phyloP scores from a whole-genome alignment of 2,329 filamentous ascomycete genomes.

The Macroventuria anomochaeta region DNA sequence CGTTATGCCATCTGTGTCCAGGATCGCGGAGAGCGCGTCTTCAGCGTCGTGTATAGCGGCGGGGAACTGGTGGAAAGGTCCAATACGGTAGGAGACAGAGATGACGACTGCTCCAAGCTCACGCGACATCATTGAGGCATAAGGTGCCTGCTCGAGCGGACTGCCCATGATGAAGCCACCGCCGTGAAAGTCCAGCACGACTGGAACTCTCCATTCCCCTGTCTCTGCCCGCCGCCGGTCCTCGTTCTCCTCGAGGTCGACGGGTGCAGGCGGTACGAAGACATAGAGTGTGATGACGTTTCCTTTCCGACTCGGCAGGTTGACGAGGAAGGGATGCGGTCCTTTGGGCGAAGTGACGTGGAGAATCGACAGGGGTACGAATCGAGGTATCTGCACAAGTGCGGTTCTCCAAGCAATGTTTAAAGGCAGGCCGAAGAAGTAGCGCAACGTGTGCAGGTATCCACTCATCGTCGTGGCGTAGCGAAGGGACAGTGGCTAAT shows the following conservation, averaged over 20 bases:
- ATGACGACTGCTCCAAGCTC: constrained; percentile 54
- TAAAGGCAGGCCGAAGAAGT: constrained; percentile 48
- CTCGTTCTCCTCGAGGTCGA: constrained; percentile 34
- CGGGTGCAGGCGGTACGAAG: constrained; percentile 49
- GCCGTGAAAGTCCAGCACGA: constrained; percentile 54
- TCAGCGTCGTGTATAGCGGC: constrained; percentile 57
- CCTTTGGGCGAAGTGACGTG: constrained; percentile 50
- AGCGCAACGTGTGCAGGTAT: constrained; percentile 39
- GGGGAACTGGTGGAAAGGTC: constrained; percentile 56
- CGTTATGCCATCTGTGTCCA: constrained; percentile 44
- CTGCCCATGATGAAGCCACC: constrained; percentile 54
- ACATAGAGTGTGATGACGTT: constrained; percentile 51
- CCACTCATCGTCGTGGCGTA: constrained; percentile 36
- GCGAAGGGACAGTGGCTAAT: background rate
- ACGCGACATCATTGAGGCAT: constrained; percentile 55
- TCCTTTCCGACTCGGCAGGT: constrained; percentile 49
- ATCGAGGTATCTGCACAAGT: constrained; percentile 47
- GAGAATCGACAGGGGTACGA: constrained; percentile 46
- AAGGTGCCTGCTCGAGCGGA: constrained; percentile 55
- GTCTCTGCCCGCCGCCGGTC: constrained; percentile 24
- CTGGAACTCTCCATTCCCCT: constrained; percentile 46
- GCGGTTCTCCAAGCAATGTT: constrained; percentile 48
- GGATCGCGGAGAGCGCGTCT: constrained; percentile 53
- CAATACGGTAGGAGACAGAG: constrained; percentile 57
- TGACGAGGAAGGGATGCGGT: constrained; percentile 52